A percentile compares a stretch with the other conserved stretches of the same genome.
Conservation (phyloP, 441 rosid genomes). For the Syzygium malaccense region DNA sequence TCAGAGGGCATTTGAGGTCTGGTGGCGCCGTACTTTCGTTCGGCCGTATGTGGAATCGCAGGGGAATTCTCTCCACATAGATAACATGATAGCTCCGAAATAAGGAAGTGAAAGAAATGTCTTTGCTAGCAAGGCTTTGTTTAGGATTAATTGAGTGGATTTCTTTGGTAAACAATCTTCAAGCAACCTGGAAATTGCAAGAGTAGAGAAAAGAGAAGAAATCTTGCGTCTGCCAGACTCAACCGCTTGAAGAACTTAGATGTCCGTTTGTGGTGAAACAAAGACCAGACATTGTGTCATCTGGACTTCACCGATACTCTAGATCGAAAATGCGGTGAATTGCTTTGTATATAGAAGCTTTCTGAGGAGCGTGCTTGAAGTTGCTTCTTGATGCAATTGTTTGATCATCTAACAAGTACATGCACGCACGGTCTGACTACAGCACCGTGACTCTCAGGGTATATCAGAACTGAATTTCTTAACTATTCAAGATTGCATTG, state of each 20-base stretch:
- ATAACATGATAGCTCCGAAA: constrained; percentile 24
- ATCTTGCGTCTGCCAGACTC: neutral
- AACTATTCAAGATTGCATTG: neutral
- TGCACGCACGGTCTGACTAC: neutral
- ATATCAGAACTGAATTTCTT: neutral
- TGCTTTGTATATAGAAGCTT: neutral
- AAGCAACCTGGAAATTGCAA: neutral
- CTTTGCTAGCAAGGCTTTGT: neutral
- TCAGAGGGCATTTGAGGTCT: constrained; percentile 89
- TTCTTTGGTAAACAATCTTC: neutral
- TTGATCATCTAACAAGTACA: neutral
- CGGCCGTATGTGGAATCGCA: constrained; percentile 62
- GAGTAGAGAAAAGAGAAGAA: neutral
- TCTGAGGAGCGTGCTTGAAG: neutral
- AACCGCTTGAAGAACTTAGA: neutral
- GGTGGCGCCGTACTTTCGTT: constrained; percentile 95
- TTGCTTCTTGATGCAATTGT: neutral
- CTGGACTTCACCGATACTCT: neutral
- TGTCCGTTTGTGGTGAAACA: neutral
- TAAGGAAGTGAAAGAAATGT: neutral
- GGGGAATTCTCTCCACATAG: constrained; percentile 24
- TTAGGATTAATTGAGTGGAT: neutral
- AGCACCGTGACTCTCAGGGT: neutral
- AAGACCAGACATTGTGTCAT: neutral
- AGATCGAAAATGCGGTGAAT: neutral